phyloP scores from a whole-genome alignment of 2,329 filamentous ascomycete species.

The Diaporthe capsici region DNA sequence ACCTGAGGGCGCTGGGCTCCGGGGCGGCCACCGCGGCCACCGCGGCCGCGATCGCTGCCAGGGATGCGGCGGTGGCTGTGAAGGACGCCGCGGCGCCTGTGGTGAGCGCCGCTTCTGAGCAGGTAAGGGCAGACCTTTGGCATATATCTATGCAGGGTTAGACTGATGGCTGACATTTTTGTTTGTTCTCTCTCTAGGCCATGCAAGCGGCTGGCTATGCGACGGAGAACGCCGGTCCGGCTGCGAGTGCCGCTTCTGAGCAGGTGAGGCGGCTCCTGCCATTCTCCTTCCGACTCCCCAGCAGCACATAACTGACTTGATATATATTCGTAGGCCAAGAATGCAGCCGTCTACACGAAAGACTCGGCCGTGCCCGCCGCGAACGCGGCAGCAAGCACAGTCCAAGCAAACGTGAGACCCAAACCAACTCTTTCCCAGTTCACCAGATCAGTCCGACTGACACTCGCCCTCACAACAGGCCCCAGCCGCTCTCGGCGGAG shows the following conservation, averaged over 20 bases:
- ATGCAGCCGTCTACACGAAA: constrained; percentile 19
- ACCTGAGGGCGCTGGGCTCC: neutral
- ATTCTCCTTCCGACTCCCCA: neutral
- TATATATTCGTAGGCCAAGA: neutral
- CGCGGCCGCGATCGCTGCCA: constrained; percentile 18
- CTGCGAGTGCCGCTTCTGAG: constrained; percentile 2
- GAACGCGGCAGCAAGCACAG: constrained; percentile 7
- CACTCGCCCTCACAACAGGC: neutral
- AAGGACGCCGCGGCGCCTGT: constrained; percentile 32
- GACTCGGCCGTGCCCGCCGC: constrained; percentile 18
- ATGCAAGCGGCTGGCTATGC: constrained; percentile 21
- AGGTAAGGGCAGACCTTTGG: neutral
- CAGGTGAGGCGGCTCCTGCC: neutral
- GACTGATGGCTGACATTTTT: neutral
- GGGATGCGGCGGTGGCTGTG: constrained; percentile 20
- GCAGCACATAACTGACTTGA: neutral
- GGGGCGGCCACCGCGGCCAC: constrained; percentile 18
- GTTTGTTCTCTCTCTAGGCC: neutral
- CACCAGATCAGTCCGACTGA: neutral
- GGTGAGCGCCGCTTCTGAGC: constrained; percentile 25
- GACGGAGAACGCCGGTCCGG: constrained; percentile 7
- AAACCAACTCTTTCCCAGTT: neutral
- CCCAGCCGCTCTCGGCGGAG: neutral
- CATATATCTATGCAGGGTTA: no score
- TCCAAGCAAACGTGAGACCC: constrained; percentile 21